Evolutionary conservation across 306 rosid species (phyloP), one percentile per base, ranked within the genome.

Genomic region (Luffa aegyptiaca): DNA sequence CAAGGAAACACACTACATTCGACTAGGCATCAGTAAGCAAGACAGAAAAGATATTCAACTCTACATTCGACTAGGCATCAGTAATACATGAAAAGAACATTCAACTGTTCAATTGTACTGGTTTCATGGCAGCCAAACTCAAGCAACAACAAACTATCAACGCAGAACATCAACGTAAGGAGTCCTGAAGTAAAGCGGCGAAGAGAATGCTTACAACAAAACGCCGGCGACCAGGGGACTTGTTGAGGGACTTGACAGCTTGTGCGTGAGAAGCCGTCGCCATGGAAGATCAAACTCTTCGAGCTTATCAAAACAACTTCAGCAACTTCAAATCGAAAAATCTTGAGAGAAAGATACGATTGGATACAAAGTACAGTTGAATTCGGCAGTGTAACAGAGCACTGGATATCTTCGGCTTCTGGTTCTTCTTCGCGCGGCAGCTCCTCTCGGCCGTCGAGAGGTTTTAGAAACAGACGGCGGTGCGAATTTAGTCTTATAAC

Each of bases 201-300:
- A 9, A 49, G 42, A 49, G 56, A 49, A 73, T 26, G 46, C 95
- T 82, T 82, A 94, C 98, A 13, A 87, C 88, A 71, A 90, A 92
- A 73, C 98, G 97, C 31, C 89, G 91, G 80, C 91, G 88, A 10
- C 98, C 95, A 1, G 89, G 70, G 68, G 90, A 85, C 41, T 86
- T 91, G 86, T 91, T 94, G 82, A 92, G 98, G 55, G 97, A 91
- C 89, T 94, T 94, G 77, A 94, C 98, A 2, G 97, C 93, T 83
- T 84, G 88, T 65, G 93, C 91, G 18, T 92, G 88, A 31, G 91
- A 86, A 13, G 87, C 33, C 10, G 94, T 90, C 53, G 94, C 97
- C 98, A 93, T 93, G 51, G 59, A 33, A 58, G 68, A 42, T 35
- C 61, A 36, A 42, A 76, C 9, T 75, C 49, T 20, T 55, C 49